A percentile compares a stretch with the other conserved stretches of the same genome.
Conservation (phyloP, 129 eudicot species). For the Lactuca saligna region DNA sequence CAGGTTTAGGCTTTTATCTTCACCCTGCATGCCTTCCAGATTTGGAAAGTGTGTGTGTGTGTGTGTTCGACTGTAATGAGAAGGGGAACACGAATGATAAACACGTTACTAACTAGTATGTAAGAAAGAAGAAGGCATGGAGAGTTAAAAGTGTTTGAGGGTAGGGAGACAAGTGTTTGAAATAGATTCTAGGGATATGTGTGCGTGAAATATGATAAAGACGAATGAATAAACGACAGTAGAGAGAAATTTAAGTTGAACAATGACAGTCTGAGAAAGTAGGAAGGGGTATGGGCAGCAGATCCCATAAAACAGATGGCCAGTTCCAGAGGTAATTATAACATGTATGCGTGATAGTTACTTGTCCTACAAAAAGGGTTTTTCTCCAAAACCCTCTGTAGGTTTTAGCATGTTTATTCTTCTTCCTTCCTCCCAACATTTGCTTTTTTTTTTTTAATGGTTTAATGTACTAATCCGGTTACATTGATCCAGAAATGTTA, state of each 20-base stretch:
- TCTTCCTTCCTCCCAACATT: not conserved
- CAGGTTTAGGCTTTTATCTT: no score
- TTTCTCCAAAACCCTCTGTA: not conserved
- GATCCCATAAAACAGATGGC: constrained; percentile 1
- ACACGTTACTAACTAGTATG: not conserved
- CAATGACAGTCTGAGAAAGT: not conserved
- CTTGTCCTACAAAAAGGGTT: constrained; percentile 1
- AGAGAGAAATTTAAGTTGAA: constrained; percentile 1
- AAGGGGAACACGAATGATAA: not conserved
- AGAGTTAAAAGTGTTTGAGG: not conserved
- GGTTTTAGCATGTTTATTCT: constrained; percentile 1
- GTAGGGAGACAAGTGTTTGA: constrained; percentile 7
- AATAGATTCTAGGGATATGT: not conserved
- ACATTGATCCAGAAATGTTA: not conserved
- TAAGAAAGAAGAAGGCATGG: constrained; percentile 2
- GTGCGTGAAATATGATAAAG: not conserved
- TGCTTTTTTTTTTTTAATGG: not conserved
- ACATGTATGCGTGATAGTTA: not conserved
- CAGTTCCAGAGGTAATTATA: not conserved
- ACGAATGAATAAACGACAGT: not conserved
- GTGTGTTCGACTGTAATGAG: not conserved
- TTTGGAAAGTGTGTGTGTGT: constrained; percentile 1
- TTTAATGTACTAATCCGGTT: constrained; percentile 6
- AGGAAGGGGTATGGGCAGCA: not conserved
- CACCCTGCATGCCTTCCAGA: not conserved